Percentiles rank a stretch among this genome's conserved stretches.
These are phyloP conservation scores for Beauveria caledonica DNA, from an alignment of 2,329 filamentous ascomycete genomes.

Conservation along the genomic window DNA sequence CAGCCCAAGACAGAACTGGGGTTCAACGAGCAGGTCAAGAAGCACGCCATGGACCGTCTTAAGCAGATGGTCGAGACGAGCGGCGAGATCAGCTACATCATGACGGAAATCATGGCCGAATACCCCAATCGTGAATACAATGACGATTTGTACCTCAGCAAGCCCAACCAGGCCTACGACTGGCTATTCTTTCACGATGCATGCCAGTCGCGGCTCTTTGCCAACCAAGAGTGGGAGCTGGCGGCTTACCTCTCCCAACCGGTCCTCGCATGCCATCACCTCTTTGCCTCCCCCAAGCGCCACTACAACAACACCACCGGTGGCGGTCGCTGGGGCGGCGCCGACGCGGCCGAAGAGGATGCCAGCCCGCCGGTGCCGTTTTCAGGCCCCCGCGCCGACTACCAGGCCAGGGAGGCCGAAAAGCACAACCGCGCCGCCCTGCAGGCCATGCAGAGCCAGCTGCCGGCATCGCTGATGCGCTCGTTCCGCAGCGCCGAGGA, in stretches of 20 bases:
- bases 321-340: conserved; percentile 37
- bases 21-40: conserved; percentile 65
- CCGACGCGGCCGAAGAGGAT: conserved; percentile 35
- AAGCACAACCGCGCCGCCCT: conserved; percentile 72
- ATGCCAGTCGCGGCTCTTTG: conserved; percentile 68
- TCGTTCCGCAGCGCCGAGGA: conserved; percentile 72
- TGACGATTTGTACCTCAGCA: conserved; percentile 84
- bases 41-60: conserved; percentile 61
- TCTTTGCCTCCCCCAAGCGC: conserved; percentile 70
- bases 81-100: conserved; percentile 69
- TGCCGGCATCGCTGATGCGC: conserved; percentile 64
- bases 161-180: conserved; percentile 81
- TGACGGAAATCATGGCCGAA: conserved; percentile 75
- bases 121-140: conserved; percentile 87
- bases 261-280: conserved; percentile 78
- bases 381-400: conserved; percentile 73
- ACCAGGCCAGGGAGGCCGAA: conserved; percentile 67
- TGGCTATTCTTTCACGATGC: conserved; percentile 93
- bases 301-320: conserved; percentile 32
- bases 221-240: conserved; percentile 90
- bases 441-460: conserved; percentile 61
- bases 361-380: conserved; percentile 59
- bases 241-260: conserved; percentile 79
- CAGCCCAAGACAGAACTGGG: conserved; percentile 54
- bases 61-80: conserved; percentile 71